Evolutionary conservation across 2,329 filamentous ascomycete species (phyloP), one percentile per base, ranked within the genome.

Genomic region (Phyllosticta capitalensis): DNA sequence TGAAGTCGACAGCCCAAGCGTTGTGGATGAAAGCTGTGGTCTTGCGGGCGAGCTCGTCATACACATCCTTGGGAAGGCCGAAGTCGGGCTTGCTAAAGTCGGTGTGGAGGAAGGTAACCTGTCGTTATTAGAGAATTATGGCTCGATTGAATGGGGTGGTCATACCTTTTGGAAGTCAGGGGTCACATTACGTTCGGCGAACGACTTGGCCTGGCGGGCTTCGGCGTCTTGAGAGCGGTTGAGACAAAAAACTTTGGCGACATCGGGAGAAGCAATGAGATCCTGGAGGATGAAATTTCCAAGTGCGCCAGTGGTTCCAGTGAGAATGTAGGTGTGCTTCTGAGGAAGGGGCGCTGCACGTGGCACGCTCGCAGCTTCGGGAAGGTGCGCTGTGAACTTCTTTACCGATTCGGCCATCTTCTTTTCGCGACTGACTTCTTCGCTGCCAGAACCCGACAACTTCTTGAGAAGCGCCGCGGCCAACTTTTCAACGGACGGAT

Each of bases 1-100:
- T 73, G 67, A 73, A 73, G 61, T 73, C 65, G 14, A 74, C 71
- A 1, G 69, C 65, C 71, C 71, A 74, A 0, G 71, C 71, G 55
- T 70, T 72, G 66, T 74, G 72, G 48, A 73, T 67, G 60, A 72
- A 63, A 24, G 65, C 53, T 33, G 67, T 68, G 12, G 68, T 64
- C 1, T 22, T 12, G 2, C 20, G 20, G 1, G 50, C 17, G 6
- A 61, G 55, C 38, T 52, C 21, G 38, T 51, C 38, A 33, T 61
- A 61, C 0, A 54, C 52, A 1, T 33, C 53, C 10, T 59, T 19
- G 2, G 61, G 58, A 0, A 65, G 64, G 6, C 61, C 64, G 19
- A 65, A 60, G 10, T 24, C 60, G 6, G 30, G 38, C 19, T 60
- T 51, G 52, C 28, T 54, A 28, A 65, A 59, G 48, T 64, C 58